Base-by-base conservation (phyloP, 2,329 filamentous ascomycete genomes). In the Verruconis gallopava region DNA sequence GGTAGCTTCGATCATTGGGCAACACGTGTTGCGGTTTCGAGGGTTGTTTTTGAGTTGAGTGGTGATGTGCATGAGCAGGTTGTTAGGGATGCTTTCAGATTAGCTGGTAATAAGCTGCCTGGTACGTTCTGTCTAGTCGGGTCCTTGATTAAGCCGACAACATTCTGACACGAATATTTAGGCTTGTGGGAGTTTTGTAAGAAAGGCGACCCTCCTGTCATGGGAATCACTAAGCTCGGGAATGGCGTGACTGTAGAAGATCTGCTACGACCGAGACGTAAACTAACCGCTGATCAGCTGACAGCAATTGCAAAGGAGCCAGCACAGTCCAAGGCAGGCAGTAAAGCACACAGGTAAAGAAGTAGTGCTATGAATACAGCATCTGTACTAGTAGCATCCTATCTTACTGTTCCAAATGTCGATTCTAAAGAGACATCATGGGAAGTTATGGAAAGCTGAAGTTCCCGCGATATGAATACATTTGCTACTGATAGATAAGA, bases 1-100 rank as follows among this genome's bases (percentile, higher is more conserved):
- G 91, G 91, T 52, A 83, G 80, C 48, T 96, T 98, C 58, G 91
- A 98, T 60, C 85, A 93, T 58, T 98, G 91, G 91, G 86, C 89
- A 3, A 77, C 82, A 17, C 78, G 89, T 62, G 79, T 96, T 51
- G 78, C 85, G 5, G 85, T 96, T 40, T 94, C 83, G 64, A 84
- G 91, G 60, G 77, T 98, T 38, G 69, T 95, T 15, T 93, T 98
- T 51, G 91, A 98, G 64, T 66, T 98, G 51, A 86, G 85, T 62
- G 91, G 91, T 36, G 76, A 86, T 52, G 58, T 96, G 49, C 91
- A 98, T 73, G 91, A 98, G 68, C 84, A 94, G 66, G 78, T 98
- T 49, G 88, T 84, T 17, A 77, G 79, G 51, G 91, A 98, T 68
- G 91, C 91, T 21, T 93, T 98, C 65, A 75, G 91, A 49, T 66